Conservation (phyloP, 2,329 filamentous ascomycete genomes). For the Ambrosiella cleistominuta region DNA sequence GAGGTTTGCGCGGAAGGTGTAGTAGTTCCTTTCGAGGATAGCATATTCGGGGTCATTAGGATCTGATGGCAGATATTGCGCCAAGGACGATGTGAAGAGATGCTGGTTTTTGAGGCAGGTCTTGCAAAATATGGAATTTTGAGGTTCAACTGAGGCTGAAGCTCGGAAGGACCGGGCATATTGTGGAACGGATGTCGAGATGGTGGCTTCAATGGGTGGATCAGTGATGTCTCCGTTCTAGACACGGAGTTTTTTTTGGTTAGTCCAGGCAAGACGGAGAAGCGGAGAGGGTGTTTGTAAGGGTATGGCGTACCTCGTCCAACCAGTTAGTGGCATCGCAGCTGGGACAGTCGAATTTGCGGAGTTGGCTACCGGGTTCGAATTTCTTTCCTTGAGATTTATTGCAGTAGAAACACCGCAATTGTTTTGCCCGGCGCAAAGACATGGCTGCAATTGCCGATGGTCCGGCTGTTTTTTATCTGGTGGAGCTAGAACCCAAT, state of each 20-base stretch:
- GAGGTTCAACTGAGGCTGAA: conserved; percentile 17
- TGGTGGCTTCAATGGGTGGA: conserved; percentile 49
- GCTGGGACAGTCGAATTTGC: conserved; percentile 51
- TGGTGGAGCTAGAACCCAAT: too few species aligned
- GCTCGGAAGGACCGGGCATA: conserved; percentile 14
- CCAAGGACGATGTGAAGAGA: conserved; percentile 55
- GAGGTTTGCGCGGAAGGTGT: conserved; percentile 51
- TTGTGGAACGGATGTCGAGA: conserved; percentile 18
- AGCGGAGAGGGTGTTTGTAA: neutral
- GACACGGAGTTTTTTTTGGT: neutral
- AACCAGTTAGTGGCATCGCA: conserved; percentile 84
- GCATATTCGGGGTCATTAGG: conserved; percentile 49
- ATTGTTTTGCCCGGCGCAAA: conserved; percentile 24
- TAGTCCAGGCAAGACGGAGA: neutral
- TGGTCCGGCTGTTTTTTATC: too few species aligned
- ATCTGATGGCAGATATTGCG: conserved; percentile 58
- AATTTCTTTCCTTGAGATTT: conserved; percentile 43
- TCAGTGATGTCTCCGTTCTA: conserved; percentile 82
- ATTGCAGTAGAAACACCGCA: conserved; percentile 75
- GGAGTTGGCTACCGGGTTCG: conserved; percentile 32
- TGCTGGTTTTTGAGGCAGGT: conserved; percentile 81
- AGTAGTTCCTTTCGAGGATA: conserved; percentile 50
- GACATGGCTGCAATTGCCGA: too few species aligned
- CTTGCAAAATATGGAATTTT: conserved; percentile 43
- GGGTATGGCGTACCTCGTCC: conserved; percentile 47